A percentile compares a stretch with the other conserved stretches of the same genome.
phyloP scores from a whole-genome alignment of 352 stramenopile species.

The Globisporangium apiculatum region DNA sequence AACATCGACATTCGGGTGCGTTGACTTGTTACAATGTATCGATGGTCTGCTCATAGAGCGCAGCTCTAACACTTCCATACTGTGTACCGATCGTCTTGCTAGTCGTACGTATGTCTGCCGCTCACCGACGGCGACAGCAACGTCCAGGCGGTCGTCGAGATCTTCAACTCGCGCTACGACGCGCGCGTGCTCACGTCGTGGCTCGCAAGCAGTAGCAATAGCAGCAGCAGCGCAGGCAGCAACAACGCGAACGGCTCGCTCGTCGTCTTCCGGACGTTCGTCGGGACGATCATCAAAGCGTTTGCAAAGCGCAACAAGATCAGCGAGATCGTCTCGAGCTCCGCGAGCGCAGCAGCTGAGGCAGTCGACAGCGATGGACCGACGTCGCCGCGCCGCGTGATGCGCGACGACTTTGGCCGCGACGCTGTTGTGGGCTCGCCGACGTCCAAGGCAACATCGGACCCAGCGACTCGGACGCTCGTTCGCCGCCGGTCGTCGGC shows the following conservation, averaged over 20 bases:
- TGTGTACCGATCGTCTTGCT: background rate
- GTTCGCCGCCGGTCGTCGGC: background rate
- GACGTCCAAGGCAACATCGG: background rate
- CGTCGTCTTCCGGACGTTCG: slow-evolving; percentile 51
- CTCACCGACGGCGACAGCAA: slow-evolving; percentile 43
- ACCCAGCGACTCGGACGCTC: too few species aligned
- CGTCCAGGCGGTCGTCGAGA: slow-evolving; percentile 53
- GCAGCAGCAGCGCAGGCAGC: background rate
- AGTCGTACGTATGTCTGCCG: slow-evolving; percentile 67
- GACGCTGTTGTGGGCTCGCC: background rate
- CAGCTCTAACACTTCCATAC: too few species aligned
- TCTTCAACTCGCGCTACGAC: slow-evolving; percentile 62
- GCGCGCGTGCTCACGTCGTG: slow-evolving; percentile 28
- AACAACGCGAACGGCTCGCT: slow-evolving; percentile 26
- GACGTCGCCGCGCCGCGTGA: background rate
- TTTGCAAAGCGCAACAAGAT: slow-evolving; percentile 33
- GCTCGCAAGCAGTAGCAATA: slow-evolving; percentile 22
- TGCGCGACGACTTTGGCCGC: too few species aligned
- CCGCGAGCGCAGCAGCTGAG: background rate
- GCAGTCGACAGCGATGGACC: background rate
- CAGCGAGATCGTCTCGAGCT: slow-evolving; percentile 15
- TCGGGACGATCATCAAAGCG: slow-evolving; percentile 47
- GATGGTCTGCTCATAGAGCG: background rate
- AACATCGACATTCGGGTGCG: slow-evolving; percentile 40
- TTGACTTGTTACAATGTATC: background rate